phyloP scores from a whole-genome alignment of 2,329 filamentous ascomycete species.

The Neonectria magnoliae region DNA sequence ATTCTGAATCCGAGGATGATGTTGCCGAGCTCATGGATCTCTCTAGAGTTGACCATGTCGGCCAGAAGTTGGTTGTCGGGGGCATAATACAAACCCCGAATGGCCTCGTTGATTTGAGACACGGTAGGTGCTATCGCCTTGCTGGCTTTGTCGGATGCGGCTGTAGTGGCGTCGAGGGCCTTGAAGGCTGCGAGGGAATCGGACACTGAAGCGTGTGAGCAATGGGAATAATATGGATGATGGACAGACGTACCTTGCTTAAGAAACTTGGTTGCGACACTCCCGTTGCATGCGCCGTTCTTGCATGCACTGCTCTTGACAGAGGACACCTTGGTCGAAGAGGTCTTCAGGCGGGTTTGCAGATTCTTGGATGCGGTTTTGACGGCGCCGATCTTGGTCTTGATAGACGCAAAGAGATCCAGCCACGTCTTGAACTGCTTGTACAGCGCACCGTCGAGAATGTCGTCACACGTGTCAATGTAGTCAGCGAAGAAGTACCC shows the following conservation, averaged over 20 bases:
- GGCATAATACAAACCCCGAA: background rate
- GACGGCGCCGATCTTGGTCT: constrained; percentile 23
- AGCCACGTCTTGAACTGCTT: constrained; percentile 22
- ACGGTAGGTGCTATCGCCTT: background rate
- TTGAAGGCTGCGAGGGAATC: constrained; percentile 18
- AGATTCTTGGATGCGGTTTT: constrained; percentile 10
- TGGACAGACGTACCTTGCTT: constrained; percentile 16
- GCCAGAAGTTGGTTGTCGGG: background rate
- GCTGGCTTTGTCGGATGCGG: background rate
- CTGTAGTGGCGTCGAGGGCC: constrained; percentile 11
- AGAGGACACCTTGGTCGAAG: constrained; percentile 6
- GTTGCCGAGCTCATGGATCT: constrained; percentile 11
- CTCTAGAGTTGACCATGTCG: background rate
- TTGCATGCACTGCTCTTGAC: constrained; percentile 21
- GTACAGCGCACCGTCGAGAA: constrained; percentile 11
- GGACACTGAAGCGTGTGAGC: constrained; percentile 1
- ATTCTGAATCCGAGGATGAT: constrained; percentile 26
- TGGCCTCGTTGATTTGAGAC: background rate
- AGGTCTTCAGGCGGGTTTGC: constrained; percentile 16
- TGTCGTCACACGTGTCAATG: background rate
- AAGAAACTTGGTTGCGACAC: constrained; percentile 24
- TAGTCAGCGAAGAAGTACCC: background rate
- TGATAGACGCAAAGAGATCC: constrained; percentile 20
- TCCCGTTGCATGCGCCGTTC: constrained; percentile 26
- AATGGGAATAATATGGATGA: fast-evolving